A percentile compares a stretch with the other conserved stretches of the same genome.
phyloP scores from a whole-genome alignment of 192 early-diverging fungal genomes.

The Coemansia guatemalensis region DNA sequence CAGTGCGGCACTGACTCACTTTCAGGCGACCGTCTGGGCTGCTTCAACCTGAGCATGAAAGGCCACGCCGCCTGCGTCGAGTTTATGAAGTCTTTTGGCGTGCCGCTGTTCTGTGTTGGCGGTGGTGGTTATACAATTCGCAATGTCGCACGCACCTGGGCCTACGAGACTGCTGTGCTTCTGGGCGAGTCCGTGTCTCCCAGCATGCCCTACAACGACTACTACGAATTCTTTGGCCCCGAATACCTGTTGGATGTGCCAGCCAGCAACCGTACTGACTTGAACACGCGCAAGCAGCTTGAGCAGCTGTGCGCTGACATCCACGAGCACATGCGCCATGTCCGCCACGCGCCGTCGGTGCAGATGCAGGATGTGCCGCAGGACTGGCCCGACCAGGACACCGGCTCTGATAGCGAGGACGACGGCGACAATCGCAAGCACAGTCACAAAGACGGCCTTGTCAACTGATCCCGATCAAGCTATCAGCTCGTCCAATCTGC shows the following conservation, averaged over 20 bases:
- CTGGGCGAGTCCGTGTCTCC: conserved; percentile 63
- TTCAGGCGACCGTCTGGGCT: conserved; percentile 88
- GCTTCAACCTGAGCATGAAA: conserved; percentile 89
- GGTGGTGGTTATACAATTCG: conserved; percentile 97
- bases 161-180: conserved; percentile 89
- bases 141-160: conserved; percentile 93
- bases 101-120: conserved; percentile 89
- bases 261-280: conserved; percentile 82
- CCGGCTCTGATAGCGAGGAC: conserved; percentile 3
- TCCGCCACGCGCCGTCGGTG: conserved; percentile 70
- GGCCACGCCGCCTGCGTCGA: conserved; percentile 93
- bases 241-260: conserved; percentile 85
- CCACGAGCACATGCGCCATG: conserved; percentile 60
- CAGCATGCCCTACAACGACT: conserved; percentile 81
- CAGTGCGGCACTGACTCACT: conserved; percentile 96
- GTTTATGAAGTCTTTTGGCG: conserved; percentile 86
- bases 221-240: conserved; percentile 88
- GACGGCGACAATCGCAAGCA: not conserved
- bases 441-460: not conserved
- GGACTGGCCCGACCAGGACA: conserved; percentile 39
- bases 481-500: not conserved
- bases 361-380: conserved; percentile 78
- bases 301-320: conserved; percentile 67
- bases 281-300: conserved; percentile 81
- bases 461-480: not conserved